These are phyloP conservation scores for Ustilago esculenta DNA, from an alignment of 1,284 basidiomycete genomes.

Conservation along the genomic window DNA sequence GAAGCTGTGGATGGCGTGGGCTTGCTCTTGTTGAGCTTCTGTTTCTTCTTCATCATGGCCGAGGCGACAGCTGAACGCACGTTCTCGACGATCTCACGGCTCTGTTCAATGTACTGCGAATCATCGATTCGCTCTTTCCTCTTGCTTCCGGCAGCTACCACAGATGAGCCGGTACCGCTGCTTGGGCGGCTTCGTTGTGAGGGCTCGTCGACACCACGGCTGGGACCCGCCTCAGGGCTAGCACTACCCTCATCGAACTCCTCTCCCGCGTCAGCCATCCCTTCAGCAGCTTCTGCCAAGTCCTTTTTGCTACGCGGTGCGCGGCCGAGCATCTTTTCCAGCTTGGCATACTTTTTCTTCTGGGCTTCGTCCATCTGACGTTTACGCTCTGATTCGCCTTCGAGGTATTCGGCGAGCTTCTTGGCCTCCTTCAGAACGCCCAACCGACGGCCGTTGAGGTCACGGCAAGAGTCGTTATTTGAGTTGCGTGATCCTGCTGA, in stretches of 20 bases:
- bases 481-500: constrained; percentile 72
- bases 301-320: constrained; percentile 56
- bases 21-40: constrained; percentile 41
- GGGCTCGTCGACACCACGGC: constrained; percentile 1
- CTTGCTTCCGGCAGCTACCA: constrained; percentile 75
- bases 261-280: constrained; percentile 59
- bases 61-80: constrained; percentile 86
- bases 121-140: constrained; percentile 83
- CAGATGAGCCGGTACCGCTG: background rate
- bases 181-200: constrained; percentile 1
- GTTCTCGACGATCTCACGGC: constrained; percentile 86
- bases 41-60: constrained; percentile 55
- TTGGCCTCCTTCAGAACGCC: constrained; percentile 97
- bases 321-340: constrained; percentile 71
- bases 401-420: constrained; percentile 88
- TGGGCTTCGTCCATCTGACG: constrained; percentile 74
- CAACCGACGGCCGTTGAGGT: constrained; percentile 86
- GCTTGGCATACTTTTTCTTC: constrained; percentile 82
- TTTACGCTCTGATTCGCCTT: constrained; percentile 82
- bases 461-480: constrained; percentile 94
- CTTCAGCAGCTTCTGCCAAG: constrained; percentile 65
- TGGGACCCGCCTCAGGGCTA: constrained; percentile 22
- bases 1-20: constrained; percentile 8
- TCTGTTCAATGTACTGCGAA: constrained; percentile 89
- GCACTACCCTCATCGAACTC: constrained; percentile 45